These are phyloP conservation scores for Cyphellophora attinorum DNA, from an alignment of 2,329 filamentous ascomycete species.

Conservation along the genomic window DNA sequence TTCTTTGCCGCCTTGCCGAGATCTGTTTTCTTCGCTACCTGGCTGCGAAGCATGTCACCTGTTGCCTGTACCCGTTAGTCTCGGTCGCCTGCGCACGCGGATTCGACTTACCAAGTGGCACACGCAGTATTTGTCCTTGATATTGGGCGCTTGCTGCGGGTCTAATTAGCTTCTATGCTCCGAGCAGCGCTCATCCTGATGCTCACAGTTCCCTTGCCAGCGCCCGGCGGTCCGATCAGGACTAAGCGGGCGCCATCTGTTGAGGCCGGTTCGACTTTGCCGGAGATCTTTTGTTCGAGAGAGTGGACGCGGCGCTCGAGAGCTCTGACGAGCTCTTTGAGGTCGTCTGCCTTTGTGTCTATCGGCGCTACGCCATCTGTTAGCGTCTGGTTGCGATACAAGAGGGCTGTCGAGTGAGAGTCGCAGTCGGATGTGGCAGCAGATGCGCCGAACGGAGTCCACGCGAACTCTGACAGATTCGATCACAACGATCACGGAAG, in stretches of 20 bases:
- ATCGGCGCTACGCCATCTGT: no score
- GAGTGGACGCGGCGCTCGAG: slow-evolving; percentile 80
- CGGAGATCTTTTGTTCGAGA: slow-evolving; percentile 61
- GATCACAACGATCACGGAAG: no score
- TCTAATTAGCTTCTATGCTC: no score
- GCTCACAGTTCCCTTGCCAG: slow-evolving; percentile 69
- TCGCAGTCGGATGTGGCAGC: no score
- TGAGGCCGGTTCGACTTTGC: slow-evolving; percentile 41
- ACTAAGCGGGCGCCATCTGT: slow-evolving; percentile 81
- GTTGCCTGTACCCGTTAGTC: slow-evolving; percentile 57
- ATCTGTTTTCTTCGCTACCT: slow-evolving; percentile 93
- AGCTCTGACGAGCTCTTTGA: background rate
- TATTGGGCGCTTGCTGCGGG: slow-evolving; percentile 81
- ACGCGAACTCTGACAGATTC: no score
- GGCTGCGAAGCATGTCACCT: slow-evolving; percentile 96
- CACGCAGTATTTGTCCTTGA: slow-evolving; percentile 96
- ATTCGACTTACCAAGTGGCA: slow-evolving; percentile 70
- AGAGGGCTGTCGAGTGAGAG: no score
- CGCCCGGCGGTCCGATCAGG: slow-evolving; percentile 92
- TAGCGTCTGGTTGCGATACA: no score
- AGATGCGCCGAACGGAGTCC: no score
- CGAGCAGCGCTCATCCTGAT: no score
- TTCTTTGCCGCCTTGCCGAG: slow-evolving; percentile 97
- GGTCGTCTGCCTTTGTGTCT: background rate
- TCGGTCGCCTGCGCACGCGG: background rate